A percentile compares a stretch with the other conserved stretches of the same genome.
Conservation (phyloP, 1,139 yeast species). For the Diutina catenulata region DNA sequence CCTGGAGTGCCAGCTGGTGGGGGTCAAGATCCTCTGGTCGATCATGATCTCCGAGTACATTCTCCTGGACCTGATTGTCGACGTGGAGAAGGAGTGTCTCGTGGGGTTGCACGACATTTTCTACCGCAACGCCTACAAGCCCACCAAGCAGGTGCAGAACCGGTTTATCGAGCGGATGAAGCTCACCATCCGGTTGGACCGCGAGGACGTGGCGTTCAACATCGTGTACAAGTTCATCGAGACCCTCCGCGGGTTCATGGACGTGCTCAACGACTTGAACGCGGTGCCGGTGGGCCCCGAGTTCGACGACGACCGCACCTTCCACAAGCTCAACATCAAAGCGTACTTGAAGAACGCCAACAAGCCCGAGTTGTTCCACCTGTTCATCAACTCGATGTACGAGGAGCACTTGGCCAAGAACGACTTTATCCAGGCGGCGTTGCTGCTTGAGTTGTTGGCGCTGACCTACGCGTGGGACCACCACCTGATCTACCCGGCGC, state of each 20-base stretch:
- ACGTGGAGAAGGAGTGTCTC: slow-evolving; percentile 52
- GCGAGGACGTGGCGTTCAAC: slow-evolving; percentile 55
- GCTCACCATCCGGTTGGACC: slow-evolving; percentile 41
- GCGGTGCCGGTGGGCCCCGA: slow-evolving; percentile 75
- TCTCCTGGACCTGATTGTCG: slow-evolving; percentile 45
- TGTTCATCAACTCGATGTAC: slow-evolving; percentile 66
- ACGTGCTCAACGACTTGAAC: slow-evolving; percentile 54
- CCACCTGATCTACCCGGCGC: slow-evolving; percentile 41
- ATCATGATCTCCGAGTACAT: slow-evolving; percentile 57
- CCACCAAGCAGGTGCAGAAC: slow-evolving; percentile 42
- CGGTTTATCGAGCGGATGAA: slow-evolving; percentile 41
- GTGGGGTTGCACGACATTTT: slow-evolving; percentile 56
- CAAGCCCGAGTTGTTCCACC: slow-evolving; percentile 70
- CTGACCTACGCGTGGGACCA: slow-evolving; percentile 71
- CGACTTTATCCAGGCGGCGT: slow-evolving; percentile 73
- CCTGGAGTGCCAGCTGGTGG: slow-evolving; percentile 47
- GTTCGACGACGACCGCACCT: slow-evolving; percentile 78
- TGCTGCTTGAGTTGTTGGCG: slow-evolving; percentile 68
- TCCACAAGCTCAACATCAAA: slow-evolving; percentile 66
- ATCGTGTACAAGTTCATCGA: slow-evolving; percentile 42
- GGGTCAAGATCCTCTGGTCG: slow-evolving; percentile 63
- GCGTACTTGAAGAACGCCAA: slow-evolving; percentile 70
- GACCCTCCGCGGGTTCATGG: slow-evolving; percentile 51
- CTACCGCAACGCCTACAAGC: slow-evolving; percentile 44
- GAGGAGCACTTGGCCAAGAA: slow-evolving; percentile 49